Base-by-base conservation (phyloP, 1,284 basidiomycete genomes). In the Sporisorium sorghi region DNA sequence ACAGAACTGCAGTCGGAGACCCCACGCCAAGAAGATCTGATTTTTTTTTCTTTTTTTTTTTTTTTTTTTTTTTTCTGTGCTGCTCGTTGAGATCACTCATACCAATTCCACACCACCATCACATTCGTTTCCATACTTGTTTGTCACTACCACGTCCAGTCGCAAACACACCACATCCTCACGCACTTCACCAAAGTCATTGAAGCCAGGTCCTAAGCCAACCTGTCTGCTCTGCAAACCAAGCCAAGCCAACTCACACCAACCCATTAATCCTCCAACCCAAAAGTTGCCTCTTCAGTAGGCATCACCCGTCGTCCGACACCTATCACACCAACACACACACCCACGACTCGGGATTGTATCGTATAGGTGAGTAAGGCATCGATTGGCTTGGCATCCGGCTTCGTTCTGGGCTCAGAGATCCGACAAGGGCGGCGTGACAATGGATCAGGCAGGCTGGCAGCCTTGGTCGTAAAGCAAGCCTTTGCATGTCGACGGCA, bases 201-300 rank as follows among this genome's bases (percentile, higher is more conserved):
- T 55, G 52, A 23, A 69, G 55, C 50, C 66, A 59, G 66, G 66
- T 55, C 66, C 51, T 69, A 69, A 69, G 66, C 66, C 66, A 69
- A 48, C 60, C 66, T 69, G 66, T 49, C 64, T 67, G n/a, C 59
- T 69, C 26, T 54, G 66, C 43, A 35, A 37, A 52, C 5, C 50
- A 43, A 58, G 33, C 48, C 60, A 55, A 44, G 28, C 46, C 46
- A n/a, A 26, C 17, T 26, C 42, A 44, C 24, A 24, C 26, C 32
- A 37, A 8, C n/a, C n/a, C n/a, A n/a, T n/a, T n/a, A n/a, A 50
- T 10, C 28, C 23, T 26, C 21, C 63, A 48, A 59, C 50, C 37
- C 52, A 32, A 69, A 69, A 69, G 54, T 58, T 50, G 60, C 56
- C 66, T 60, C 55, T 39, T 32, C 12, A 23, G 23, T 21, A 51